phyloP scores from a whole-genome alignment of 257 asterid species.

The Lycium ferocissimum region DNA sequence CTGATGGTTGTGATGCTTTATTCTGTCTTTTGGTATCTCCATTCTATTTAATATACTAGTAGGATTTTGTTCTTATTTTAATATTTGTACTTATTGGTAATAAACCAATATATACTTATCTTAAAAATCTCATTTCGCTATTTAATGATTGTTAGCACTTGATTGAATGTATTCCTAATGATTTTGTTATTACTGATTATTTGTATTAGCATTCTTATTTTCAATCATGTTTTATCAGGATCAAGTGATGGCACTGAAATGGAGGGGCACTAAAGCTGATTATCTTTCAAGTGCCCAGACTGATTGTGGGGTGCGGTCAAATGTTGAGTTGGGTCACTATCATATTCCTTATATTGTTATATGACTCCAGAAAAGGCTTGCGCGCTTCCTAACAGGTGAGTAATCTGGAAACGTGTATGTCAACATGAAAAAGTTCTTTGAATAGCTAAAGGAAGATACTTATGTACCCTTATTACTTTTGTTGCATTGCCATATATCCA shows the following conservation, averaged over 20 bases:
- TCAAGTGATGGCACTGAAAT: constrained; percentile 88
- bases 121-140: too few species aligned
- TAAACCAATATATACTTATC: too few species aligned
- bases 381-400: too few species aligned
- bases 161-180: too few species aligned
- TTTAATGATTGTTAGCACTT: too few species aligned
- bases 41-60: neutral
- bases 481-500: neutral
- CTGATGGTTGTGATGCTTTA: neutral
- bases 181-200: too few species aligned
- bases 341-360: constrained; percentile 70
- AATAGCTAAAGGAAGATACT: neutral
- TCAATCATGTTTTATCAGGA: too few species aligned
- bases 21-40: neutral
- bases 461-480: neutral
- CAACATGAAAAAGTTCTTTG: neutral
- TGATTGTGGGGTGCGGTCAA: constrained; percentile 54
- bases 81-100: too few species aligned
- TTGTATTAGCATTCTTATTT: too few species aligned
- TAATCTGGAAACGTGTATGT: neutral
- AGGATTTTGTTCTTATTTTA: too few species aligned
- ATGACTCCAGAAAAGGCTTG: constrained; percentile 91
- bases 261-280: constrained; percentile 82
- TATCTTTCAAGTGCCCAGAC: constrained; percentile 87
- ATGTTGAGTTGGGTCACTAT: constrained; percentile 71